Percentiles rank a stretch among this genome's conserved stretches.
Conservation (phyloP, 2,329 filamentous ascomycete genomes). For the Trichophaea hybrida region DNA sequence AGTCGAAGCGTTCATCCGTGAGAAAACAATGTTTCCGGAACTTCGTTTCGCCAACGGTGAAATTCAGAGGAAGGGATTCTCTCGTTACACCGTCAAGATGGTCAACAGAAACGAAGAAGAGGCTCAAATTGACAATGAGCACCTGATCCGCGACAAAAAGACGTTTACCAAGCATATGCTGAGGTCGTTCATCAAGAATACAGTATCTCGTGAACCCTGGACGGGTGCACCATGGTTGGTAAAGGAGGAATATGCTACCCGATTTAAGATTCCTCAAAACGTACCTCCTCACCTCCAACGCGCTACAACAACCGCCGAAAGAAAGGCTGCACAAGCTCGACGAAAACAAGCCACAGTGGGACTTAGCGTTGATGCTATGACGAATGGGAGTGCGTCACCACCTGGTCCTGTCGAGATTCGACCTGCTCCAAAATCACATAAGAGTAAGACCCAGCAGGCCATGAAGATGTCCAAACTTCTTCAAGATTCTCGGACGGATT, state of each 20-base stretch:
- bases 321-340: conserved; percentile 55
- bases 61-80: conserved; percentile 47
- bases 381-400: conserved; percentile 34
- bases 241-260: conserved; percentile 66
- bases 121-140: conserved; percentile 57
- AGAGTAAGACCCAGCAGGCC: conserved; percentile 37
- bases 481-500: conserved; percentile 16
- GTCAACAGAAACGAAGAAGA: conserved; percentile 55
- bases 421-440: conserved; percentile 55
- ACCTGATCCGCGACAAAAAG: conserved; percentile 76
- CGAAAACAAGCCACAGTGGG: conserved; percentile 39
- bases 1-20: conserved; percentile 60
- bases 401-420: conserved; percentile 43
- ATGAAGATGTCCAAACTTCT: conserved; percentile 20
- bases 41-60: conserved; percentile 32
- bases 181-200: conserved; percentile 87
- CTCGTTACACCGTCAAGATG: conserved; percentile 67
- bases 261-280: conserved; percentile 75
- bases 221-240: conserved; percentile 95
- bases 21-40: conserved; percentile 64
- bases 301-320: conserved; percentile 62
- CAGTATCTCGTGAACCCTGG: conserved; percentile 82
- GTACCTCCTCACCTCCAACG: conserved; percentile 71
- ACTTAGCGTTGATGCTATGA: conserved; percentile 36
- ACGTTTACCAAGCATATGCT: conserved; percentile 90